Evolutionary conservation across 352 stramenopile species (phyloP), one percentile per base, ranked within the genome.

Genomic region (Phytophthora chlamydospora): DNA sequence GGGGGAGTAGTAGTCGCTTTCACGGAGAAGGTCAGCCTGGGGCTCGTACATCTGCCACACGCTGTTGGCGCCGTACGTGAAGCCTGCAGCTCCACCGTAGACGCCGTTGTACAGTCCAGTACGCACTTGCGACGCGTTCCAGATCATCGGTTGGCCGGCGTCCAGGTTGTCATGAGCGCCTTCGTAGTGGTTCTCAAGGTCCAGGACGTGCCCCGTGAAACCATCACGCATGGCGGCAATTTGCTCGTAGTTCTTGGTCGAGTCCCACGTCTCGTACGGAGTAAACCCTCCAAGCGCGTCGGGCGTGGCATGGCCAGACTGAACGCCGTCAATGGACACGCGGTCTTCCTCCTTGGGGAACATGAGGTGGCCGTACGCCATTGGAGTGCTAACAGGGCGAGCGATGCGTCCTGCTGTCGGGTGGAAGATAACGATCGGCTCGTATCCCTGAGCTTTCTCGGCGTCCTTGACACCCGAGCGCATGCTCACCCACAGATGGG

Each of bases 231-330:
- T 71, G 19, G 43, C 44, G 12, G 48, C 55, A 13, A 71, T 66
- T 13, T 36, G 19, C 38, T 71, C 56, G 33, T 71, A 71, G 62
- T 71, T 71, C 44, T 71, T 66, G n/a, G 54, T 65, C n/a, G 62
- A 71, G 33, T 71, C 62, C 27, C 42, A 71, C 10, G 41, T 48
- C 11, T 48, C 21, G 24, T 48, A 48, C 11, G 41, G 40, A 5
- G 39, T 60, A 24, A 60, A 51, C 11, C 33, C 17, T 2, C 38
- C 34, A 8, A 34, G 36, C n/a, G 36, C 10, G 12, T 62, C 50
- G 0, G 43, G 49, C 0, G 38, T 52, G 16, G 50, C 45, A 32
- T 68, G 59, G 4, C 59, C 59, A 2, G 59, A 68, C 7, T 68
- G 51, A 2, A 68, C 59, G 0, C 29, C 59, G 21, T 68, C 24